Percentiles rank a stretch among this genome's conserved stretches.
Evolutionary conservation across 768 basidiomycete genomes (phyloP).

Genomic region (Leccinum arenicola): DNA sequence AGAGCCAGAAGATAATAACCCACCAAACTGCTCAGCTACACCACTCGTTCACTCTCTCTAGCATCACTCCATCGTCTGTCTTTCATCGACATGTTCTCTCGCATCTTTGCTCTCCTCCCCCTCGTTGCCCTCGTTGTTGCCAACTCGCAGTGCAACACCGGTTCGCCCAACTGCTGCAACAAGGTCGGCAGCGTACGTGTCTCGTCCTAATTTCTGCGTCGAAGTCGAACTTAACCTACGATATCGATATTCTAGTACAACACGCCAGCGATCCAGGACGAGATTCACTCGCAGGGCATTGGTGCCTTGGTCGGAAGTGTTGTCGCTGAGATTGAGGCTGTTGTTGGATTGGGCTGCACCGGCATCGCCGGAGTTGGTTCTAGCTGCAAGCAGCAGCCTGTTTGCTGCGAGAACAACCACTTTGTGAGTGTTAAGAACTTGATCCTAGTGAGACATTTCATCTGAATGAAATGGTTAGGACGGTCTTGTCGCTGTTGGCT

Average conservation of each 20-base stretch:
- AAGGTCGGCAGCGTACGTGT: neutral
- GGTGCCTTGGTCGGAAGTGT: neutral
- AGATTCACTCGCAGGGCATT: neutral
- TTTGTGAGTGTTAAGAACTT: too few species aligned
- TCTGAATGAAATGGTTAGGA: too few species aligned
- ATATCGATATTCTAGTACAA: neutral
- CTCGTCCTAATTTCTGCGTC: too few species aligned
- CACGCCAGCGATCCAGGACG: neutral
- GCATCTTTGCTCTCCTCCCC: neutral
- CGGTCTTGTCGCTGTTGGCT: too few species aligned
- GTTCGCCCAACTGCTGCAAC: neutral
- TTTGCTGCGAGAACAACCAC: neutral
- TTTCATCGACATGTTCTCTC: slow-evolving; percentile 12
- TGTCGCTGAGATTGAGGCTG: neutral
- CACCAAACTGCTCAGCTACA: neutral
- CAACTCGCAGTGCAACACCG: neutral
- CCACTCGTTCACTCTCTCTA: neutral
- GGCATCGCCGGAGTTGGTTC: neutral
- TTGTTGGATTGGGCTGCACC: neutral
- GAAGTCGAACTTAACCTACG: too few species aligned
- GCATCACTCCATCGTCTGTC: neutral
- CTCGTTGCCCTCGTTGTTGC: slow-evolving; percentile 7
- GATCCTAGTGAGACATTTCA: too few species aligned
- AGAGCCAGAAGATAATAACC: neutral
- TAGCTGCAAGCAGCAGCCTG: neutral